phyloP scores from a whole-genome alignment of 2,329 filamentous ascomycete genomes.

The Fusarium sp. region DNA sequence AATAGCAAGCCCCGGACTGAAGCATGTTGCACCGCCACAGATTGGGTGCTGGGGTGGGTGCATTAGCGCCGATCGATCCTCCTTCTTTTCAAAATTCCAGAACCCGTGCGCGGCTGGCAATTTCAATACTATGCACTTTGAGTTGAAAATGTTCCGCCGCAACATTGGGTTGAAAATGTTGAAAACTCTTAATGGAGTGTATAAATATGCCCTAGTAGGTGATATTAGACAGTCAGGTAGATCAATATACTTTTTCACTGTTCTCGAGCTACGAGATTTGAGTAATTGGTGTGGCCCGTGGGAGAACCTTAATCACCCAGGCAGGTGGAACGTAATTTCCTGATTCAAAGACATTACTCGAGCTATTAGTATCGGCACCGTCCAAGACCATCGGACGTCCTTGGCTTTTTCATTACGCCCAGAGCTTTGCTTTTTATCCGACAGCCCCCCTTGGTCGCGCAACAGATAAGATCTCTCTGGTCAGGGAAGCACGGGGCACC shows the following conservation, averaged over 20 bases:
- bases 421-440: not conserved
- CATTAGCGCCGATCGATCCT: slow-evolving; percentile 52
- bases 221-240: not conserved
- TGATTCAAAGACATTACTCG: not conserved
- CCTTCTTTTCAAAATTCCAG: slow-evolving; percentile 40
- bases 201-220: not conserved
- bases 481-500: slow-evolving; percentile 3
- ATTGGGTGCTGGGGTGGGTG: slow-evolving; percentile 41
- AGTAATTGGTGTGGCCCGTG: not conserved
- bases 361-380: not conserved
- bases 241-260: not conserved
- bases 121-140: slow-evolving; percentile 8
- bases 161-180: not conserved
- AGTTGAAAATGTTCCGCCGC: not conserved
- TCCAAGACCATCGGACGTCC: not conserved
- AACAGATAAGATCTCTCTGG: slow-evolving; percentile 2
- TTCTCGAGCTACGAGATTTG: not conserved
- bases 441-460: not conserved
- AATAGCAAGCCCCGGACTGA: slow-evolving; percentile 28
- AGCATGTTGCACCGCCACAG: slow-evolving; percentile 51
- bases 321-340: not conserved
- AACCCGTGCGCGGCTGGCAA: slow-evolving; percentile 27
- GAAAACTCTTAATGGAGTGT: not conserved
- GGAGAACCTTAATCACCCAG: not conserved
- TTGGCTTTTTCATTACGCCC: not conserved